Conservation (phyloP, 371 early-diverging fungal species). For the Fennellomyces sp. region DNA sequence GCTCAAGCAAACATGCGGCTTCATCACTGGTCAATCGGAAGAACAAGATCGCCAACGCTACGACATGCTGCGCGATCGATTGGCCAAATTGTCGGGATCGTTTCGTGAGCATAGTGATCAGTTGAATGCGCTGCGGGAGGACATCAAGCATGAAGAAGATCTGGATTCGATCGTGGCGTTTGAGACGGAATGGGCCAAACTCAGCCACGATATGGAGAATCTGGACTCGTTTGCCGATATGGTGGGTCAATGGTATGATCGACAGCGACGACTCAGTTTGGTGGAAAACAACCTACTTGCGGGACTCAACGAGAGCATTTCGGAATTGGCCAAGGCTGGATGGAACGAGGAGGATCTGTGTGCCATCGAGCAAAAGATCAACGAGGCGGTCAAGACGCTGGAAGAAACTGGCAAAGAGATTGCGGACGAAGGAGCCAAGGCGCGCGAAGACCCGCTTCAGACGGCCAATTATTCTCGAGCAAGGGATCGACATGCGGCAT, state of each 20-base stretch:
- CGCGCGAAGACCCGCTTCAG: conserved; percentile 41
- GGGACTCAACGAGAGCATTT: conserved; percentile 32
- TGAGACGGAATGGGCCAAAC: conserved; percentile 32
- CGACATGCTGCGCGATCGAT: conserved; percentile 20
- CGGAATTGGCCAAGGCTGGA: conserved; percentile 23
- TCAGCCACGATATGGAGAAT: conserved; percentile 28
- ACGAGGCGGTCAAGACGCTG: conserved; percentile 23
- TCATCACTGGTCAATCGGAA: conserved; percentile 48
- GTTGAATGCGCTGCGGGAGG: conserved; percentile 22
- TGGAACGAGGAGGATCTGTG: conserved; percentile 22
- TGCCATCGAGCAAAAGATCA: conserved; percentile 19
- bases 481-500: conserved; percentile 28
- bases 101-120: conserved; percentile 21
- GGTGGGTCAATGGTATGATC: conserved; percentile 42
- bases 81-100: conserved; percentile 13
- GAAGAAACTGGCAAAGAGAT: conserved; percentile 26
- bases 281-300: conserved; percentile 23
- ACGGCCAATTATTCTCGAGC: conserved; percentile 51
- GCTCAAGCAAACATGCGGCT: conserved; percentile 43
- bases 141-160: conserved; percentile 18
- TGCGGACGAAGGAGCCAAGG: conserved; percentile 11
- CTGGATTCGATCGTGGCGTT: conserved; percentile 19
- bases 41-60: conserved; percentile 39
- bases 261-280: conserved; percentile 33
- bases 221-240: conserved; percentile 25